Evolutionary conservation across 2,329 filamentous ascomycete genomes (phyloP).

Genomic region (Diaporthe sp.): DNA sequence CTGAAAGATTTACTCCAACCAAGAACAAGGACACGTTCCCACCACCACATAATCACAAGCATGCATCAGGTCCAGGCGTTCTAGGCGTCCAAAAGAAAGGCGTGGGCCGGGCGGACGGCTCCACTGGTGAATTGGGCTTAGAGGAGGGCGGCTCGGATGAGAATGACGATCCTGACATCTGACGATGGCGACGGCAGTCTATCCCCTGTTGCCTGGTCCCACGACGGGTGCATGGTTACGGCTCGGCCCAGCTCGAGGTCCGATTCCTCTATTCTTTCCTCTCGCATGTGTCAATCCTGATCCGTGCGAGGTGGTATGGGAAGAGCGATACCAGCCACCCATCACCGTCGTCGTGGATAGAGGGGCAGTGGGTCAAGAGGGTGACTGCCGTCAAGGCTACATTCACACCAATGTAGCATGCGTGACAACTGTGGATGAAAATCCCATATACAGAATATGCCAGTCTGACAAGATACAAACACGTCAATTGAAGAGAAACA

Average conservation of each 20-base stretch:
- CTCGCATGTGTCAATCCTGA: slow-evolving; percentile 25
- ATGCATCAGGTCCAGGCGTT: slow-evolving; percentile 63
- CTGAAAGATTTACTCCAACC: slow-evolving; percentile 73
- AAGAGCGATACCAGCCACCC: background rate
- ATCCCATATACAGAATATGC: background rate
- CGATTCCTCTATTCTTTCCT: background rate
- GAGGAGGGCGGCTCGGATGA: slow-evolving; percentile 69
- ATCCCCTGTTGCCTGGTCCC: slow-evolving; percentile 78
- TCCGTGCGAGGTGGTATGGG: slow-evolving; percentile 17
- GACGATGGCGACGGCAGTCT: slow-evolving; percentile 71
- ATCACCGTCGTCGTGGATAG: slow-evolving; percentile 59
- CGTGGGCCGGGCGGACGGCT: slow-evolving; percentile 45
- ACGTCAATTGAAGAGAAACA: slow-evolving; percentile 27
- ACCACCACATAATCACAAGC: slow-evolving; percentile 53
- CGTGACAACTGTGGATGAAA: background rate
- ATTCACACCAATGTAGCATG: slow-evolving; percentile 8
- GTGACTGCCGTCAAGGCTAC: slow-evolving; percentile 67
- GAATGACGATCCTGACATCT: slow-evolving; percentile 77
- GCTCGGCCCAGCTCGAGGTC: slow-evolving; percentile 12
- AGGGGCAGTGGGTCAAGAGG: slow-evolving; percentile 75
- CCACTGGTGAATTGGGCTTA: slow-evolving; percentile 52
- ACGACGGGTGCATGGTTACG: slow-evolving; percentile 49
- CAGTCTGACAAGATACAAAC: background rate
- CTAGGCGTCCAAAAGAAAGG: slow-evolving; percentile 63
- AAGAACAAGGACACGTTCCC: slow-evolving; percentile 46